Conservation (phyloP, 305 asterid genomes). For the Fraxinus paxiana region DNA sequence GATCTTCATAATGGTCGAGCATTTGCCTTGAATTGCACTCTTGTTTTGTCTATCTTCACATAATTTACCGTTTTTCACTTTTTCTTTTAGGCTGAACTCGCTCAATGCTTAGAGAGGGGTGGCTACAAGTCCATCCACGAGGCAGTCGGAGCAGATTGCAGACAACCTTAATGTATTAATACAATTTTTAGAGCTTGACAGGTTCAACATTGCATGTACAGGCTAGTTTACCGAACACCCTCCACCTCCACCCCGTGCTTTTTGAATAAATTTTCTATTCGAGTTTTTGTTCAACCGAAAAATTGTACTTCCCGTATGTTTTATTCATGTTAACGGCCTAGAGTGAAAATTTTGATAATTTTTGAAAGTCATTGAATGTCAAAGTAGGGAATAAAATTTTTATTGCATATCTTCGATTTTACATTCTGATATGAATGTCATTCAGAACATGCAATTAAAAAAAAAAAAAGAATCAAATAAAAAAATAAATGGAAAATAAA, state of each 20-base stretch:
- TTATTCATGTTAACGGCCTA: background rate
- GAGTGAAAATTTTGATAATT: background rate
- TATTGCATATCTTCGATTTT: background rate
- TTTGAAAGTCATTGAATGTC: background rate
- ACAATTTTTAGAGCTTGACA: constrained; percentile 2
- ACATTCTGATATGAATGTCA: background rate
- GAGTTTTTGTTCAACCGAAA: background rate
- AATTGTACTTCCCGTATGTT: background rate
- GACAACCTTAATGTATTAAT: constrained; percentile 32
- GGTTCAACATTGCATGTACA: background rate
- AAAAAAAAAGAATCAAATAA: too few relatives aligned
- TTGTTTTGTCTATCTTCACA: too few relatives aligned
- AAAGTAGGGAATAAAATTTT: background rate
- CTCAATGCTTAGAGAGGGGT: constrained; percentile 72
- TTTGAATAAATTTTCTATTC: background rate
- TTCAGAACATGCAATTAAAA: background rate
- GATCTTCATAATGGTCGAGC: background rate
- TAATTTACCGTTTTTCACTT: background rate
- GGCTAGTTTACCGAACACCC: background rate
- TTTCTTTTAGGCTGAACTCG: constrained; percentile 70
- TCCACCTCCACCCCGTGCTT: background rate
- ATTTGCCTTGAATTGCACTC: too few relatives aligned
- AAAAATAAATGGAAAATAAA: too few relatives aligned
- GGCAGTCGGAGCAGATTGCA: constrained; percentile 91
- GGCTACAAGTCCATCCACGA: constrained; percentile 78